Base-by-base conservation (phyloP, 139 green algal species). In the Tetradesmus obliquus region DNA sequence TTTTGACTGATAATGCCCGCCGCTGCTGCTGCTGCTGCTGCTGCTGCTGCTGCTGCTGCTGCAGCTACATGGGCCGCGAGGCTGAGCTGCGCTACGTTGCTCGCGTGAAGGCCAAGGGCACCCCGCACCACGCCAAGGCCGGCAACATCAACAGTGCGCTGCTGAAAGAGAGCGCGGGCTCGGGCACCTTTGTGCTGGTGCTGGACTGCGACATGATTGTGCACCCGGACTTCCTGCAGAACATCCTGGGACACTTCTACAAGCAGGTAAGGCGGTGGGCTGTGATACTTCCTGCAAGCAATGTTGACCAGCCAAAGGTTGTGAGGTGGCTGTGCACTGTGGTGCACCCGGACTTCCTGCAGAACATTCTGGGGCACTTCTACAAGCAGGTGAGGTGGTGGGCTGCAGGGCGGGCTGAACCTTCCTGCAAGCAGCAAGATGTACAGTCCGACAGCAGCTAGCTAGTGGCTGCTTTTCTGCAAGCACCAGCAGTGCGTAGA, bases 111-210 rank as follows among this genome's bases (percentile, higher is more conserved):
- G 86, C 57, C 32, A 90, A 90, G 69, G 86, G 86, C 15, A 24
- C 66, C 1, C 60, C 69, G 0, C 86, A 90, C 69, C 86, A 90
- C n/a, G 66, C 62, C 32, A 90, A 90, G 51, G 86, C 86, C 4
- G 71, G 86, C 45, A 90, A 90, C 86, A 90, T 90, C 86, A 90
- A 90, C 86, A 90, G 86, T 2, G 86, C 86, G 0, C 53, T 90
- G 86, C 66, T 90, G 45, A 90, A 90, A 54, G 86, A 90, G 86
- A 51, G n/a, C 3, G 53, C 51, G 2, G 86, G 86, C 53, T 69
- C 3, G 9, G 71, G 71, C 3, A 13, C 51, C 9, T 90, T 90
- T 13, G 32, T 90, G 45, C 10, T 90, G 45, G 86, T 90, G 86
- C 86, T 90, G 20, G 86, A 90, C 53, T 90, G 86, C 20, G 86